Base-by-base conservation (phyloP, 139 green algal species). In the Yamagishiella unicocca region DNA sequence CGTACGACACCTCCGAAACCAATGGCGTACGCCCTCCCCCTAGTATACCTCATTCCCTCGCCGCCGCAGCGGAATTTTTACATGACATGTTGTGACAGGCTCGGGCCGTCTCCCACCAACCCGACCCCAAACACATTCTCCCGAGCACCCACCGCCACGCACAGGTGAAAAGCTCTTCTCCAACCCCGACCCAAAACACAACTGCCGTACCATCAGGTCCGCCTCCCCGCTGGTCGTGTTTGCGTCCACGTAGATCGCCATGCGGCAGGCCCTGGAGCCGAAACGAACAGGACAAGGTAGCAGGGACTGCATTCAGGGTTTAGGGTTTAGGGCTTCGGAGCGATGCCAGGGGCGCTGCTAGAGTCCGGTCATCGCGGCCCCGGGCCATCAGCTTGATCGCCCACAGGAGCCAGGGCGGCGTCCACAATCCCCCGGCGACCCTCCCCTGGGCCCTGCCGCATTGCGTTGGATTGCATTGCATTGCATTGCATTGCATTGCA, bases 241-340 rank as follows among this genome's bases (percentile, higher is more conserved):
- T 2, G 75, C 75, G 27, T 82, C 75, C 50, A 82, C 75, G 31
- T 82, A 82, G 21, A 82, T 33, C 12, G 31, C 33, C 50, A 82
- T 55, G 6, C 75, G 75, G 75, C 75, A 12, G 4, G 75, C 50
- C 53, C 75, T 82, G 73, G 22, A 24, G 21, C 31, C 25, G 61
- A n/a, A n/a, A 8, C 21, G 25, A 12, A 8, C 8, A 8, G 50
- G 50, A 17, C 17, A 58, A 58, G 50, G 50, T 25, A 58, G 50
- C 12, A 17, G 50, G 17, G 50, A 17, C 14, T 17, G 50, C 14
- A 12, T 58, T 25, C 17, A 17, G 12, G 50, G 12, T 58, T 58
- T 58, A 58, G 50, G 14, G 50, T 58, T 12, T 12, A 17, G 50
- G 17, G 50, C 14, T 17, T 58, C 17, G 12, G 50, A 17, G 12